These are phyloP conservation scores for Ophiostoma sp. DNA, from an alignment of 2,329 filamentous ascomycete genomes.

Conservation along the genomic window DNA sequence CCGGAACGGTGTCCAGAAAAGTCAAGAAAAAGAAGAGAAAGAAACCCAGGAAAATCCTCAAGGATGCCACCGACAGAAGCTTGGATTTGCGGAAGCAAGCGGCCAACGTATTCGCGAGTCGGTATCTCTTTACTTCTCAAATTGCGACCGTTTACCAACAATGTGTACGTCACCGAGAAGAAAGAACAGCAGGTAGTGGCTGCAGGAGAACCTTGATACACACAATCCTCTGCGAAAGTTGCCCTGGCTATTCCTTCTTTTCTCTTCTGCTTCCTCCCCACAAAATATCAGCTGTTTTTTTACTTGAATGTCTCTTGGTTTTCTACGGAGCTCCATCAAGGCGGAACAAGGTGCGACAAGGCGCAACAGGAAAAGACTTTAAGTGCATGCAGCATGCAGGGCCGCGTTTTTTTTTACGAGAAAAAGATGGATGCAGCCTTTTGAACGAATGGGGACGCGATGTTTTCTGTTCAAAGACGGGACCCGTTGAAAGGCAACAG, in stretches of 20 bases:
- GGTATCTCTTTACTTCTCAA: neutral
- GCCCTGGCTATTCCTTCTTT: neutral
- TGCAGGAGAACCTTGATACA: neutral
- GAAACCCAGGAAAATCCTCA: neutral
- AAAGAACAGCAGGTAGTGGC: neutral
- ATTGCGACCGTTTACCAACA: neutral
- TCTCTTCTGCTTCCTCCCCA: neutral
- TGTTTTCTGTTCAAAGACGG: neutral
- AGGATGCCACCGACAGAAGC: conserved; percentile 11
- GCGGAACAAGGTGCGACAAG: neutral
- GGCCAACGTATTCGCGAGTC: neutral
- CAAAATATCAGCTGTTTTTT: conserved; percentile 1
- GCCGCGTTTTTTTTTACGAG: neutral
- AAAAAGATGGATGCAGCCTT: neutral
- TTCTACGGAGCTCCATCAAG: no score
- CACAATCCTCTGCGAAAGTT: neutral
- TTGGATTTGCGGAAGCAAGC: neutral
- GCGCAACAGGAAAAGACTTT: neutral
- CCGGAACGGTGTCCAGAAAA: neutral
- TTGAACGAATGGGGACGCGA: neutral
- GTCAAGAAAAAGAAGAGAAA: neutral
- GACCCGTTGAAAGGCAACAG: neutral
- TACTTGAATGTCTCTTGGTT: neutral
- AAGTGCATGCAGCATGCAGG: conserved; percentile 15
- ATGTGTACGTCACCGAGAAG: neutral